Percentiles rank a stretch among this genome's conserved stretches.
Evolutionary conservation across 768 basidiomycete genomes (phyloP).

Genomic region (Boletus insuetus): DNA sequence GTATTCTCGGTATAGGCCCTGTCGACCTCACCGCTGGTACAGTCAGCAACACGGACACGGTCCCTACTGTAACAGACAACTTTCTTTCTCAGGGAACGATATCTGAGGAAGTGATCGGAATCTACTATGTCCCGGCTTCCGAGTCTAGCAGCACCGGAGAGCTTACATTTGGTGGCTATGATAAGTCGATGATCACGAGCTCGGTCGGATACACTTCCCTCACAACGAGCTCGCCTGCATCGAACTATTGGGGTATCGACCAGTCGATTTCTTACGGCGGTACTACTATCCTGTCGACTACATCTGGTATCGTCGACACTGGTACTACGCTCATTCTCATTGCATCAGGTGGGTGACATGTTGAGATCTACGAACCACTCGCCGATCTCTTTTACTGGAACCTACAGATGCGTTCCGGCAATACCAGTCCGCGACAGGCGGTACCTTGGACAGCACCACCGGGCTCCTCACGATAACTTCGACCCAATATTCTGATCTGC

Average conservation of each 20-base stretch:
- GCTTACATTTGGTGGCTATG: background rate
- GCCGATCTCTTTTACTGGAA: conserved; percentile 12
- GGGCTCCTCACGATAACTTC: conserved; percentile 31
- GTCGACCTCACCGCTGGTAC: conserved; percentile 29
- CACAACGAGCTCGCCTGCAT: background rate
- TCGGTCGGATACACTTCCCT: background rate
- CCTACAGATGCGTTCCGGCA: conserved; percentile 24
- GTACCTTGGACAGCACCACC: conserved; percentile 20
- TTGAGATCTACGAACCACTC: background rate
- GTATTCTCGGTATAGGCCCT: conserved; percentile 39
- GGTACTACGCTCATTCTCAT: conserved; percentile 32
- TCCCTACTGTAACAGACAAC: conserved; percentile 37
- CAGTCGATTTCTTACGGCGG: conserved; percentile 29
- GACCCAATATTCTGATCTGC: conserved; percentile 23
- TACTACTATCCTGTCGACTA: conserved; percentile 20
- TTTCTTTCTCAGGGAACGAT: conserved; percentile 30
- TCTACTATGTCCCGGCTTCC: conserved; percentile 29
- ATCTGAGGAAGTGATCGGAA: conserved; percentile 24
- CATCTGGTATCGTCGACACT: conserved; percentile 36
- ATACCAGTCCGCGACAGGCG: conserved; percentile 30
- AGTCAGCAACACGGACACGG: conserved; percentile 6
- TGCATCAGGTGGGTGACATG: conserved; percentile 14
- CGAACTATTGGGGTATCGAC: conserved; percentile 25
- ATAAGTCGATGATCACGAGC: background rate
- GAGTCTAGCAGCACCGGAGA: conserved; percentile 2